Percentiles rank a stretch among this genome's conserved stretches.
Evolutionary conservation across 2,329 filamentous ascomycete species (phyloP).

Genomic region (Aspergillus sp.): DNA sequence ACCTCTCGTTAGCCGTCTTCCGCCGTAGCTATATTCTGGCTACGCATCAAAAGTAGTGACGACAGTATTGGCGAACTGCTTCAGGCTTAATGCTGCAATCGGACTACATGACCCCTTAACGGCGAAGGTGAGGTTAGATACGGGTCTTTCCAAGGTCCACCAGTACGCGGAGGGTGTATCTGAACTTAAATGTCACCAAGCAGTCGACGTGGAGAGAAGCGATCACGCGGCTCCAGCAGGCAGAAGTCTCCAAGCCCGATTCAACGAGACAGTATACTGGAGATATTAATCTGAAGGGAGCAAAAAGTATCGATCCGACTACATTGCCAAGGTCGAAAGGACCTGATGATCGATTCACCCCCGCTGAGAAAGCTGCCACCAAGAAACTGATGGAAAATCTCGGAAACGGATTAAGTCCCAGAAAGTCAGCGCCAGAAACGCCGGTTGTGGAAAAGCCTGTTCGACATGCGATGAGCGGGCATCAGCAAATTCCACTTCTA

Average conservation of each 20-base stretch:
- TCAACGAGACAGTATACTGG: slow-evolving; percentile 15
- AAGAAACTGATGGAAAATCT: slow-evolving; percentile 13
- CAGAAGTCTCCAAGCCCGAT: slow-evolving; percentile 9
- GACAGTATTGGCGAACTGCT: neutral
- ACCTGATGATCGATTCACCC: slow-evolving; percentile 14
- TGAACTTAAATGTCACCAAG: neutral
- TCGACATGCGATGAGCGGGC: slow-evolving; percentile 15
- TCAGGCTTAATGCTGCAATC: neutral
- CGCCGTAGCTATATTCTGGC: neutral
- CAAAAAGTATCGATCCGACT: slow-evolving; percentile 10
- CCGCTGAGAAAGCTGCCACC: slow-evolving; percentile 17
- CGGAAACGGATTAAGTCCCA: slow-evolving; percentile 12
- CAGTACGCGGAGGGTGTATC: neutral
- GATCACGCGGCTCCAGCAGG: slow-evolving; percentile 9
- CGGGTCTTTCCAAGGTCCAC: neutral
- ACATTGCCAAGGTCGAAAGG: slow-evolving; percentile 12
- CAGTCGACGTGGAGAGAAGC: slow-evolving; percentile 5
- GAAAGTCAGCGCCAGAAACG: slow-evolving; percentile 14
- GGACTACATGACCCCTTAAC: neutral
- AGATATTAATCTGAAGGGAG: slow-evolving; percentile 15
- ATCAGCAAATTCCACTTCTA: slow-evolving; percentile 16
- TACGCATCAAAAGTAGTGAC: neutral
- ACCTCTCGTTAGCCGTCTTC: neutral
- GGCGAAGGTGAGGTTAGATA: neutral
- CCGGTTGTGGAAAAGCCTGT: slow-evolving; percentile 16